Percentiles rank a stretch among this genome's conserved stretches.
Evolutionary conservation across 2,329 filamentous ascomycete species (phyloP).

Genomic region (Alternaria panax): DNA sequence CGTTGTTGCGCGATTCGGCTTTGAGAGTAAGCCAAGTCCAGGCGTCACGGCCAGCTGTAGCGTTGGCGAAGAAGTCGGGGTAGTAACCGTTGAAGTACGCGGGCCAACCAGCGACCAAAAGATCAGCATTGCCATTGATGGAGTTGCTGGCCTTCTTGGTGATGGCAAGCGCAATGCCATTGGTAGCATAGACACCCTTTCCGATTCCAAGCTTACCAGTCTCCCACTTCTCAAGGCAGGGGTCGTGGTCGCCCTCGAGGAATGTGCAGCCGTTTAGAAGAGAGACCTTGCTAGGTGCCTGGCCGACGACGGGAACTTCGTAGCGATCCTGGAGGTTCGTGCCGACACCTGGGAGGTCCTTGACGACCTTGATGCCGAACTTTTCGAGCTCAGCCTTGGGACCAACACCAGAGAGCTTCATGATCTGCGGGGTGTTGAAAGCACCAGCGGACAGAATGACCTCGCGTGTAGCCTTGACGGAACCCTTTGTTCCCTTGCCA

Average conservation of each 20-base stretch:
- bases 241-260: conserved; percentile 46
- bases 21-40: conserved; percentile 64
- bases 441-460: conserved; percentile 55
- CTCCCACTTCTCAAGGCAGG: conserved; percentile 56
- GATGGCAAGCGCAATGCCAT: conserved; percentile 61
- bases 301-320: conserved; percentile 56
- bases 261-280: conserved; percentile 52
- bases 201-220: conserved; percentile 37
- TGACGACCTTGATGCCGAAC: conserved; percentile 62
- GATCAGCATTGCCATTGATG: conserved; percentile 57
- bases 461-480: conserved; percentile 33
- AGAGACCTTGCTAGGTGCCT: conserved; percentile 46
- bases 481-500: conserved; percentile 32
- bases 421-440: conserved; percentile 69
- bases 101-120: conserved; percentile 63
- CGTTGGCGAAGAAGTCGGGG: conserved; percentile 59
- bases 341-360: conserved; percentile 68
- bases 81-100: conserved; percentile 63
- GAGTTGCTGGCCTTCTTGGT: conserved; percentile 47
- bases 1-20: conserved; percentile 66
- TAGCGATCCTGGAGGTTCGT: conserved; percentile 70
- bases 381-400: conserved; percentile 60
- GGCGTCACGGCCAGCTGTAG: conserved; percentile 53
- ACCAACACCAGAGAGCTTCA: conserved; percentile 69
- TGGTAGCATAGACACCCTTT: conserved; percentile 58